These are phyloP conservation scores for Starmera dryadoides DNA, from an alignment of 805 yeast genomes.

Conservation along the genomic window DNA sequence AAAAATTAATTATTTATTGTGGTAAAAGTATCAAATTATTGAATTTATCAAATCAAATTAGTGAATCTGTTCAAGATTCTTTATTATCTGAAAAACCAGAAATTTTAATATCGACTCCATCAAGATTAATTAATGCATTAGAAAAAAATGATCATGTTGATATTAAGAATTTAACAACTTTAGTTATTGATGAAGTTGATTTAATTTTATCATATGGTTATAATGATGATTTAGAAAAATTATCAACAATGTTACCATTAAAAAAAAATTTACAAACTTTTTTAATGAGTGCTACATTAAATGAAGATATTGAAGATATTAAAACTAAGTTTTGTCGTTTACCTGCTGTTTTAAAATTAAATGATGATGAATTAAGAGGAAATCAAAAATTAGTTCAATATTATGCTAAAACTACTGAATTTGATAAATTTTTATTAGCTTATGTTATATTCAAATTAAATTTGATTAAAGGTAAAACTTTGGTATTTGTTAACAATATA, in stretches of 20 bases:
- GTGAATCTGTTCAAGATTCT: conserved; percentile 66
- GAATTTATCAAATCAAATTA: conserved; percentile 55
- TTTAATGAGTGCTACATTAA: conserved; percentile 93
- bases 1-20: conserved; percentile 63
- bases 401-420: conserved; percentile 79
- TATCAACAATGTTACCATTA: conserved; percentile 59
- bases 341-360: conserved; percentile 76
- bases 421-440: conserved; percentile 84
- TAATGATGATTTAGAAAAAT: conserved; percentile 68
- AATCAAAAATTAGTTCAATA: conserved; percentile 68
- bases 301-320: conserved; percentile 73
- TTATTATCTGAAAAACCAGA: conserved; percentile 71
- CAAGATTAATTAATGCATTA: conserved; percentile 54
- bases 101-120: conserved; percentile 81
- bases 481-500: conserved; percentile 86
- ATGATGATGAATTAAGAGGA: conserved; percentile 53
- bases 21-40: conserved; percentile 55
- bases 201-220: conserved; percentile 86
- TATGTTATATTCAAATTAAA: conserved; percentile 88
- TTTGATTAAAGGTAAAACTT: conserved; percentile 83
- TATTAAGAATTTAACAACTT: conserved; percentile 49
- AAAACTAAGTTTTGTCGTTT: conserved; percentile 72
- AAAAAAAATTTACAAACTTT: conserved; percentile 78
- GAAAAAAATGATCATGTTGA: conserved; percentile 43
- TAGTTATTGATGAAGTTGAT: conserved; percentile 95